Conservation (phyloP, 2,329 filamentous ascomycete genomes). For the Fusarium tanahbumbuense region DNA sequence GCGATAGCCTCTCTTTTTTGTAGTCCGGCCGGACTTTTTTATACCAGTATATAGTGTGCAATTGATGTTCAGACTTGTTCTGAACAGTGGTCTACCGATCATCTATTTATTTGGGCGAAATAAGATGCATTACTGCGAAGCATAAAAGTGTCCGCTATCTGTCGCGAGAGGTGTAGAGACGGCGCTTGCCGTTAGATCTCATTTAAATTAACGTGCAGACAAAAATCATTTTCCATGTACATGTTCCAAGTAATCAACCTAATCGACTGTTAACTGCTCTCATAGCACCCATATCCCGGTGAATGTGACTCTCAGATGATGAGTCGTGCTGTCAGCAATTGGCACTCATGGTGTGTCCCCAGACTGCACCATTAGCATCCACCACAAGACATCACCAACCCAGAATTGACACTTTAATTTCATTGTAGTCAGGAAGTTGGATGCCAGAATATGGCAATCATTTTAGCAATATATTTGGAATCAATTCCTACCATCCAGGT, state of each 20-base stretch:
- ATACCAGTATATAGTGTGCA: constrained; percentile 24
- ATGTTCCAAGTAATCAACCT: fast-evolving
- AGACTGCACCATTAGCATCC: background rate
- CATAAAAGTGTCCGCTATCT: background rate
- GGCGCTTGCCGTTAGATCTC: background rate
- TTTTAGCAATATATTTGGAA: background rate
- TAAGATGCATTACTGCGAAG: background rate
- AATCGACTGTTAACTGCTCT: fast-evolving
- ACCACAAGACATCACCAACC: background rate
- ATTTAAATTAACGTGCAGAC: background rate
- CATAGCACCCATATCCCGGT: background rate
- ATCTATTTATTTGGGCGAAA: fast-evolving
- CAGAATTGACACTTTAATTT: background rate
- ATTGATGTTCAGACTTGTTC: constrained; percentile 5
- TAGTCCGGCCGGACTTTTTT: constrained; percentile 9
- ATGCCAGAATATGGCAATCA: fast-evolving
- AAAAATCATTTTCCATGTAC: fast-evolving
- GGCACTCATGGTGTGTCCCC: background rate
- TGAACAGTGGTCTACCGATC: background rate
- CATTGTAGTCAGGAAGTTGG: fast-evolving
- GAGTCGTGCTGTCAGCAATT: background rate
- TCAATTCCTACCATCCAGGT: background rate
- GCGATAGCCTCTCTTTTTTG: constrained; percentile 27
- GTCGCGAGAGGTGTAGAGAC: background rate
- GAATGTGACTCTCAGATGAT: background rate